A percentile compares a stretch with the other conserved stretches of the same genome.
Evolutionary conservation across 306 rosid genomes (phyloP).

Genomic region (Rubus idaeus): DNA sequence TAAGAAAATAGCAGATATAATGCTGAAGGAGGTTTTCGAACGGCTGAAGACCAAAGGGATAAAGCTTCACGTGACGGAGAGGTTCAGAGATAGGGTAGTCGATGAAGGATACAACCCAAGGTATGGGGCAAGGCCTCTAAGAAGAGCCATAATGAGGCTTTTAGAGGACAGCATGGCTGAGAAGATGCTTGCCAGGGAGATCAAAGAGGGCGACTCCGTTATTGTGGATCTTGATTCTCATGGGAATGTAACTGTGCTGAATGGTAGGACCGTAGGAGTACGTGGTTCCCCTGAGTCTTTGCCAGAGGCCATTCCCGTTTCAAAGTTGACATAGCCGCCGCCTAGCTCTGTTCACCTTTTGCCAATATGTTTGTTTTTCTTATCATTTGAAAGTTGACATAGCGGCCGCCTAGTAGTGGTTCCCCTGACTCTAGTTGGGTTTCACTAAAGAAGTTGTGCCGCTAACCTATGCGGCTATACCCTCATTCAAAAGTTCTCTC

Average conservation of each 20-base stretch:
- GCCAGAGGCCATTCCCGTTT: conserved; percentile 56
- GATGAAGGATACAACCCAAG: conserved; percentile 92
- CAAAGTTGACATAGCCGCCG: neutral
- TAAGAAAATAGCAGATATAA: conserved; percentile 87
- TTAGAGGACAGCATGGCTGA: conserved; percentile 98
- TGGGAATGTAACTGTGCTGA: conserved; percentile 83
- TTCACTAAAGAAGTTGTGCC: no score
- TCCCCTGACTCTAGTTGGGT: no score
- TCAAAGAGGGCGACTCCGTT: conserved; percentile 85
- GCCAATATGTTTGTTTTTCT: conserved; percentile 23
- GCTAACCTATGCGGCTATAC: no score
- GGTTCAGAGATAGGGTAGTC: conserved; percentile 83
- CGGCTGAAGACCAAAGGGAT: conserved; percentile 67
- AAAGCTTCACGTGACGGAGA: conserved; percentile 89
- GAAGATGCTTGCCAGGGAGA: conserved; percentile 91
- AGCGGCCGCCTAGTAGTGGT: neutral
- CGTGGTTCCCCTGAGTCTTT: conserved; percentile 59
- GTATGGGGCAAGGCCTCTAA: conserved; percentile 89
- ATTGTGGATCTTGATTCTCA: conserved; percentile 85
- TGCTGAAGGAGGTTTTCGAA: conserved; percentile 83
- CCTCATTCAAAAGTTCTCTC: no score
- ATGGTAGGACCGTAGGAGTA: no score
- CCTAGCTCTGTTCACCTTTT: conserved; percentile 5
- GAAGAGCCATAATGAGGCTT: conserved; percentile 92
- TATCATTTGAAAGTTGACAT: conserved; percentile 21